A percentile compares a stretch with the other conserved stretches of the same genome.
phyloP scores from a whole-genome alignment of 805 yeast genomes.

The Torulaspora delbrueckii region DNA sequence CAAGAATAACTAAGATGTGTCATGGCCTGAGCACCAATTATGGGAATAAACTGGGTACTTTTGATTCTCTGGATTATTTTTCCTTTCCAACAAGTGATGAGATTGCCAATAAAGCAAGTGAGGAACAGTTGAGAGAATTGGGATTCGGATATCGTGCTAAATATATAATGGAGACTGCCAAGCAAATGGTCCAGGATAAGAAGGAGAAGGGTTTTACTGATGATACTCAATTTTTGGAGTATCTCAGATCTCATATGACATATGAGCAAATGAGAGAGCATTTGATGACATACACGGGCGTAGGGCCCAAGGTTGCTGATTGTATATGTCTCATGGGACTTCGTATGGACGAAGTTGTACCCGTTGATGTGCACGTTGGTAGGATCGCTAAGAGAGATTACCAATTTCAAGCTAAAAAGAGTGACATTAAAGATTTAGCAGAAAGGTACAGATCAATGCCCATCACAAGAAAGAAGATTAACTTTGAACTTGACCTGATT shows the following conservation, averaged over 20 bases:
- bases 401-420: slow-evolving; percentile 40
- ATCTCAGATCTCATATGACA: slow-evolving; percentile 42
- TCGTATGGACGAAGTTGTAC: slow-evolving; percentile 71
- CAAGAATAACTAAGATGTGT: slow-evolving; percentile 90
- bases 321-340: slow-evolving; percentile 81
- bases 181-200: slow-evolving; percentile 40
- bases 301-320: slow-evolving; percentile 97
- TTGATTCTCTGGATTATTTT: slow-evolving; percentile 54
- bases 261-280: slow-evolving; percentile 31
- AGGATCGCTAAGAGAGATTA: slow-evolving; percentile 84
- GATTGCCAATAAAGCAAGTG: slow-evolving; percentile 42
- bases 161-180: slow-evolving; percentile 75
- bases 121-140: slow-evolving; percentile 40
- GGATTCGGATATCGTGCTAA: slow-evolving; percentile 90
- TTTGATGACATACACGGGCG: slow-evolving; percentile 69
- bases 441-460: slow-evolving; percentile 28
- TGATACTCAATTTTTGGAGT: slow-evolving; percentile 36
- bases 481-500: slow-evolving; percentile 42
- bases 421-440: slow-evolving; percentile 28
- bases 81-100: slow-evolving; percentile 68
- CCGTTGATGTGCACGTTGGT: slow-evolving; percentile 93
- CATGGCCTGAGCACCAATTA: slow-evolving; percentile 65
- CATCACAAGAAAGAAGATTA: slow-evolving; percentile 32
- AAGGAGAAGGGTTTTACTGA: slow-evolving; percentile 13
- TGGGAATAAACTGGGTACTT: slow-evolving; percentile 55